These are phyloP conservation scores for Coleophoma eucalyptorum DNA, from an alignment of 2,329 filamentous ascomycete genomes.

Conservation along the genomic window DNA sequence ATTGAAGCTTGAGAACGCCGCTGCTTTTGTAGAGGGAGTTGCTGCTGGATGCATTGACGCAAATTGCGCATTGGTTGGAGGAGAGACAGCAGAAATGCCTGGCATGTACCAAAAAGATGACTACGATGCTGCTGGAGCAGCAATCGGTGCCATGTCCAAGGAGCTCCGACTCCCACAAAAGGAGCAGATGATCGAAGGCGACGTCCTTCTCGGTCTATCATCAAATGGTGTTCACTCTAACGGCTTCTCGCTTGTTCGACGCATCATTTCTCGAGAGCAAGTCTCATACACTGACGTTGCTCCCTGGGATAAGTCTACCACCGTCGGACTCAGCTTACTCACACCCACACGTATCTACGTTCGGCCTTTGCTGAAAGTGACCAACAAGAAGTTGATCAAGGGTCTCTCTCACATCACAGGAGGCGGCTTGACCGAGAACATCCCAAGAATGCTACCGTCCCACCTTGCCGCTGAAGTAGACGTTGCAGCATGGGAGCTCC, in stretches of 20 bases:
- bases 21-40: conserved; percentile 87
- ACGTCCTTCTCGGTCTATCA: conserved; percentile 79
- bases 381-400: conserved; percentile 66
- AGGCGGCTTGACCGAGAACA: conserved; percentile 88
- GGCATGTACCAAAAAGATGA: conserved; percentile 81
- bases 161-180: conserved; percentile 71
- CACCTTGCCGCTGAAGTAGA: conserved; percentile 79
- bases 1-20: conserved; percentile 72
- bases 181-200: conserved; percentile 72
- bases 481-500: conserved; percentile 69
- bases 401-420: conserved; percentile 97
- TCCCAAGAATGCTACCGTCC: conserved; percentile 85
- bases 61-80: conserved; percentile 88
- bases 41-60: conserved; percentile 82
- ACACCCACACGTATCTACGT: conserved; percentile 95
- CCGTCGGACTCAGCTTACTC: conserved; percentile 73
- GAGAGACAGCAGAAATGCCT: conserved; percentile 98
- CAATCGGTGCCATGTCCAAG: conserved; percentile 75
- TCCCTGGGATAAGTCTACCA: conserved; percentile 67
- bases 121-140: conserved; percentile 90
- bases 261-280: conserved; percentile 72
- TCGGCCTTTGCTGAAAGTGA: conserved; percentile 67
- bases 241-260: conserved; percentile 93
- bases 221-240: conserved; percentile 93
- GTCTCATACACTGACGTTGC: conserved; percentile 68